Percentiles rank a stretch among this genome's conserved stretches.
Evolutionary conservation across 2,329 filamentous ascomycete species (phyloP).

Genomic region (Colletotrichum liriopes): DNA sequence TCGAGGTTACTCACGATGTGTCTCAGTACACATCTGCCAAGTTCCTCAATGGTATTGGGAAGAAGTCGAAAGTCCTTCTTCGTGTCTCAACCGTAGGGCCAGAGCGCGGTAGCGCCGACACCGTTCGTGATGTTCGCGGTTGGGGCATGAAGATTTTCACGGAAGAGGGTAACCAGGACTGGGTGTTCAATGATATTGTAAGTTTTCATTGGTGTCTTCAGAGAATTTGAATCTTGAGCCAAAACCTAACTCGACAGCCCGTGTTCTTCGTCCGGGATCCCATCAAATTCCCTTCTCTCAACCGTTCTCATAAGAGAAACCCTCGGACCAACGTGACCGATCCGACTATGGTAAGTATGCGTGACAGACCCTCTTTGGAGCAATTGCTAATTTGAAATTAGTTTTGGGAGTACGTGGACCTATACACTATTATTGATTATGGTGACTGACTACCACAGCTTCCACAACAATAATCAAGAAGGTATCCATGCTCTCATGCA

Average conservation of each 20-base stretch:
- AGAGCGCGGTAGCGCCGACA: slow-evolving; percentile 77
- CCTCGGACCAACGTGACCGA: slow-evolving; percentile 55
- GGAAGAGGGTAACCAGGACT: slow-evolving; percentile 75
- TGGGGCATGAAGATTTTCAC: slow-evolving; percentile 76
- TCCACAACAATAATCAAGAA: slow-evolving; percentile 56
- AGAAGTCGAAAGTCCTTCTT: slow-evolving; percentile 72
- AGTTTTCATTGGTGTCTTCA: neutral
- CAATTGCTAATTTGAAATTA: neutral
- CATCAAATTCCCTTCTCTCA: slow-evolving; percentile 59
- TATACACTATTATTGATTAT: slow-evolving; percentile 69
- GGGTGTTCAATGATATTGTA: slow-evolving; percentile 60
- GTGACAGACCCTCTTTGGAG: neutral
- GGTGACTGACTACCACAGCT: slow-evolving; percentile 52
- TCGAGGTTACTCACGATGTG: slow-evolving; percentile 73
- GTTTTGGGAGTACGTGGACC: slow-evolving; percentile 44
- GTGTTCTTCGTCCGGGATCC: slow-evolving; percentile 60
- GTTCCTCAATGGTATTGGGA: slow-evolving; percentile 68
- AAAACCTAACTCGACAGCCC: slow-evolving; percentile 63
- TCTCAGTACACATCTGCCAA: slow-evolving; percentile 69
- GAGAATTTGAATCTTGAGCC: slow-evolving; percentile 46
- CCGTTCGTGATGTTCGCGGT: slow-evolving; percentile 79
- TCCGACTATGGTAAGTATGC: slow-evolving; percentile 61
- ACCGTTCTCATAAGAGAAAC: slow-evolving; percentile 58
- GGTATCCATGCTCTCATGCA: slow-evolving; percentile 63
- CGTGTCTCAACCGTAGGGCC: slow-evolving; percentile 83